phyloP scores from a whole-genome alignment of 1,284 basidiomycete genomes.

The Leccinum fallax region DNA sequence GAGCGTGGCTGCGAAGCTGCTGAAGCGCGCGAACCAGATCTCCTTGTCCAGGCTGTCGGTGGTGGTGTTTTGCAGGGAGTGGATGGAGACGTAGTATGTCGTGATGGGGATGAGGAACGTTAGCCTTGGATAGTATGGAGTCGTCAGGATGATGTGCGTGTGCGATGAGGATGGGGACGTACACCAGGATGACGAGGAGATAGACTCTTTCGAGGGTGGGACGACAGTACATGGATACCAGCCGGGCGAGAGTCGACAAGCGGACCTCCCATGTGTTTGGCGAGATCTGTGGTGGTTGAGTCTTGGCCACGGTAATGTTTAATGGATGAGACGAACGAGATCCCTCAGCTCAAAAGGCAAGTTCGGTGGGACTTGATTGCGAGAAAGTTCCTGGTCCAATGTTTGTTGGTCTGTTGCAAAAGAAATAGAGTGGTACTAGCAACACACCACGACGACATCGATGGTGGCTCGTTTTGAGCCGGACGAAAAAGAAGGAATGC shows the following conservation, averaged over 20 bases:
- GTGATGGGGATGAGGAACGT: constrained; percentile 45
- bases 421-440: background rate
- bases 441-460: constrained; percentile 33
- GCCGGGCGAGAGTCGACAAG: constrained; percentile 40
- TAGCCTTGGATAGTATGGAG: constrained; percentile 22
- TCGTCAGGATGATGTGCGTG: background rate
- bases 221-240: constrained; percentile 47
- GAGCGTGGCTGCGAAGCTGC: constrained; percentile 42
- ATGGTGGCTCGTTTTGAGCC: constrained; percentile 18
- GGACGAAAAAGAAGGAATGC: background rate
- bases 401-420: constrained; percentile 5
- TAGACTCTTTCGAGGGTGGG: constrained; percentile 51
- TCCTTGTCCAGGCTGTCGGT: constrained; percentile 15
- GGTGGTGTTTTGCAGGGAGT: constrained; percentile 17
- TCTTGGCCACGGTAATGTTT: background rate
- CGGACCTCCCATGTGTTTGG: constrained; percentile 49
- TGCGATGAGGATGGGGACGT: constrained; percentile 14
- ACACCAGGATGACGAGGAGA: constrained; percentile 45
- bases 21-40: constrained; percentile 41
- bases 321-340: constrained; percentile 25
- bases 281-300: constrained; percentile 38
- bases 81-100: constrained; percentile 41
- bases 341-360: constrained; percentile 41
- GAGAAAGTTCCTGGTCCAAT: constrained; percentile 37
- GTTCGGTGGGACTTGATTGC: constrained; percentile 29